phyloP scores from a whole-genome alignment of 164 flowering plant species.

The Saururus chinensis region DNA sequence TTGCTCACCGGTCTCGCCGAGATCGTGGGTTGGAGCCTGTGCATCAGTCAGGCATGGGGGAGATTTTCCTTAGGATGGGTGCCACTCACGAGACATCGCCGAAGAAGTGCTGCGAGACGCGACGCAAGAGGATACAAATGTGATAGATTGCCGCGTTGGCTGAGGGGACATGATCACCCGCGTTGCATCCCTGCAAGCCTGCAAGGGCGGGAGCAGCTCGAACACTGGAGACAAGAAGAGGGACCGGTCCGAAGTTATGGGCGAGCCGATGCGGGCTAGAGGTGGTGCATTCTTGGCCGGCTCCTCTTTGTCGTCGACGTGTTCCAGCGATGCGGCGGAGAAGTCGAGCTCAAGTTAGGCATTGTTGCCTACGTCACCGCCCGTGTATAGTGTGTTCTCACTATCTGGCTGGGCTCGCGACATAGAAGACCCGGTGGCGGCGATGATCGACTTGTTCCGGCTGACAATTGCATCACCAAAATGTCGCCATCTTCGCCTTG shows the following conservation, averaged over 20 bases:
- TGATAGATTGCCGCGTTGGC: slow-evolving; percentile 7
- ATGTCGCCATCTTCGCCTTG: too few species aligned
- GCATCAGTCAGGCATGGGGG: too few species aligned
- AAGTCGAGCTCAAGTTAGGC: neutral
- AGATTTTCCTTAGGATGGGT: slow-evolving; percentile 1
- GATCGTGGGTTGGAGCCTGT: too few species aligned
- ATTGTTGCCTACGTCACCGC: neutral
- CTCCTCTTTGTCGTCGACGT: neutral
- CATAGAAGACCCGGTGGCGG: slow-evolving; percentile 42
- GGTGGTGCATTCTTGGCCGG: neutral
- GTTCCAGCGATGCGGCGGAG: neutral
- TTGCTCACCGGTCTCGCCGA: too few species aligned
- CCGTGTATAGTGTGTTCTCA: slow-evolving; percentile 26
- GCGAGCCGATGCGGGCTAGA: neutral
- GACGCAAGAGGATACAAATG: slow-evolving; percentile 23
- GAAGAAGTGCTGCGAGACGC: slow-evolving; percentile 15
- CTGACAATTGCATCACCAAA: too few species aligned
- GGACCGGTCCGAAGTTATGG: neutral
- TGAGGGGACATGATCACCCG: neutral
- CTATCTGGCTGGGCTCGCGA: slow-evolving; percentile 31
- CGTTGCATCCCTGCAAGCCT: neutral
- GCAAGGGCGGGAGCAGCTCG: neutral
- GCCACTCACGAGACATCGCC: neutral
- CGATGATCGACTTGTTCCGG: slow-evolving; percentile 17
- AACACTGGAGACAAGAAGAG: slow-evolving; percentile 3